A percentile compares a stretch with the other conserved stretches of the same genome.
phyloP scores from a whole-genome alignment of 345 rosid species.

The Triadica sebifera region DNA sequence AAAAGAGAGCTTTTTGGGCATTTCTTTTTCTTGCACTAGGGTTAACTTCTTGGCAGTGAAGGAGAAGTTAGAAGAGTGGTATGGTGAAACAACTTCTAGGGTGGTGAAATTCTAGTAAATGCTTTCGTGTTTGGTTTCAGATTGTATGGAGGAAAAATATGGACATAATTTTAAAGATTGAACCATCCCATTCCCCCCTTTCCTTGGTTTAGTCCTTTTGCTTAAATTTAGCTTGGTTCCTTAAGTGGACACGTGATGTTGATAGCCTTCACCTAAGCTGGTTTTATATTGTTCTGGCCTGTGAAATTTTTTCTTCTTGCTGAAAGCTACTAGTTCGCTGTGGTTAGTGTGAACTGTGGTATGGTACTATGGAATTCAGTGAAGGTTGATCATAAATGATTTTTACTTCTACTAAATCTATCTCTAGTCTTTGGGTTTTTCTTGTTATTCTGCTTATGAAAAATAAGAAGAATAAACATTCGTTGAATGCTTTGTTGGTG shows the following conservation, averaged over 20 bases:
- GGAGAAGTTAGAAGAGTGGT: not conserved
- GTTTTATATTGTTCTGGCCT: not conserved
- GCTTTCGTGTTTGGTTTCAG: not conserved
- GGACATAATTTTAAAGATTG: not conserved
- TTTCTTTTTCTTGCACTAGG: not conserved
- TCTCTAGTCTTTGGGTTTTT: not conserved
- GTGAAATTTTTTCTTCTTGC: not conserved
- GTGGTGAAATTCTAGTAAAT: not conserved
- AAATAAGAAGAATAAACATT: not conserved
- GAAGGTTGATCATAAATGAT: not conserved
- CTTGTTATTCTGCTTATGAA: not conserved
- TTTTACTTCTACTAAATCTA: not conserved
- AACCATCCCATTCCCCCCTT: not conserved
- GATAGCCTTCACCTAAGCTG: not conserved
- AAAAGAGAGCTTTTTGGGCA: not conserved
- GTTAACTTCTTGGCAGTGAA: not conserved
- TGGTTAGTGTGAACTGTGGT: not conserved
- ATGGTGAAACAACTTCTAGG: conserved; percentile 1
- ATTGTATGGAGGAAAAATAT: not conserved
- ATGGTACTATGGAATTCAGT: not conserved
- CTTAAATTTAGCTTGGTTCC: not conserved
- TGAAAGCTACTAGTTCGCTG: not conserved
- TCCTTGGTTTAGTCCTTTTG: not conserved
- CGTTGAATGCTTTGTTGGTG: conserved; percentile 2
- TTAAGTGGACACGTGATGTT: not conserved